Evolutionary conservation across 169 alveolate species (phyloP), one percentile per base, ranked within the genome.

Genomic region (Plasmodium yoelii): DNA sequence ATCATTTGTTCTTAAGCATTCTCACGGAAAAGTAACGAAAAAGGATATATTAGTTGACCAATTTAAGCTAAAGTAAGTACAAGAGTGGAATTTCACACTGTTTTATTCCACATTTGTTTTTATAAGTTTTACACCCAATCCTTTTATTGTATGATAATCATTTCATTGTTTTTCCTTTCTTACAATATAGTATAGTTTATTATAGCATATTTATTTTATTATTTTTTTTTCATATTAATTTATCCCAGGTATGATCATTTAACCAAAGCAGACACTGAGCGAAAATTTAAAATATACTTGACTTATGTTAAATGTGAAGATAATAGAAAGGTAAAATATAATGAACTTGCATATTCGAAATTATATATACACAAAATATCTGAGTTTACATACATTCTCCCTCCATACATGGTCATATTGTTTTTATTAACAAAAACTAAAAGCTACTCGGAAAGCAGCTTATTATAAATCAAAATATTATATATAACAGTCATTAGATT

Each of bases 41-140:
- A 80, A 80, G 80, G 89, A 80, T 80, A 49, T 80, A 10, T 80
- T 80, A 9, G 82, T 80, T 10, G 89, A 80, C n/a, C 89, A 80
- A 59, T 80, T 80, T 59, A 80, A 80, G 53, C 19, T 55, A 19
- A 80, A 80, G 77, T 64, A 15, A 64, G 69, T 7, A 8, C 34
- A 18, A 15, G 42, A 34, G 42, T 0, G 4, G 5, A 34, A 5
- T 10, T 55, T 55, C n/a, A 19, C 12, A 15, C 44, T 10, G 22
- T 46, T 51, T 13, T 67, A 28, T 51, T 51, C 6, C 59, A 51
- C 18, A 34, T 34, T 34, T 51, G 24, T 12, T 51, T 51, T 51
- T 51, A 15, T 7, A 15, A 13, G 4, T 51, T 12, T 51, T 51
- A 51, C 24, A 3, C 59, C 4, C 24, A 12, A 51, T 2, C 7